These are phyloP conservation scores for Phytophthora macrochlamydospora DNA, from an alignment of 352 stramenopile genomes.

Conservation along the genomic window DNA sequence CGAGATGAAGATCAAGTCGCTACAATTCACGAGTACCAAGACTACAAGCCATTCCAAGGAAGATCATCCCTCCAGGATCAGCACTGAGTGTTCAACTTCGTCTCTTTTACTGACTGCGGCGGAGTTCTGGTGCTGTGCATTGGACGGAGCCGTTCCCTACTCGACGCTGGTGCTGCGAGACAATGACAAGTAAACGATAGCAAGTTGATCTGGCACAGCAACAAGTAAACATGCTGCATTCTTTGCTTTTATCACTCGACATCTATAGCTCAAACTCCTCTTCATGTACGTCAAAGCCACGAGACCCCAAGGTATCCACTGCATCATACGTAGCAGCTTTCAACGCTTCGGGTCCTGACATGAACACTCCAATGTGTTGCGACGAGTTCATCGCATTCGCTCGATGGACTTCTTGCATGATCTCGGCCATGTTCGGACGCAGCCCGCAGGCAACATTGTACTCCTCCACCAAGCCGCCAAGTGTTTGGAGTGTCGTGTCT, in stretches of 20 bases:
- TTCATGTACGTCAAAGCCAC: slow-evolving; percentile 34
- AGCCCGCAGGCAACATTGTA: slow-evolving; percentile 31
- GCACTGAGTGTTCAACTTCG: background rate
- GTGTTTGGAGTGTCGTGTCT: slow-evolving; percentile 18
- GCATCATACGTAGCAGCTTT: slow-evolving; percentile 33
- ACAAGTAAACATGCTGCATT: background rate
- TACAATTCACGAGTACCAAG: slow-evolving; percentile 2
- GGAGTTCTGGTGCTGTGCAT: slow-evolving; percentile 12
- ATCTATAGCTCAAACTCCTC: slow-evolving; percentile 36
- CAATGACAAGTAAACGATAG: background rate
- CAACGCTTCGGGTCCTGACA: slow-evolving; percentile 43
- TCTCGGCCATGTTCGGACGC: slow-evolving; percentile 36
- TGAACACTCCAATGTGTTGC: slow-evolving; percentile 39
- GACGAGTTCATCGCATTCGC: slow-evolving; percentile 5
- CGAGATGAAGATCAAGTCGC: slow-evolving; percentile 6
- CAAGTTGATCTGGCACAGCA: too few species aligned
- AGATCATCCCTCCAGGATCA: background rate
- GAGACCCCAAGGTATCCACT: slow-evolving; percentile 12
- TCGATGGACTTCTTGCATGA: slow-evolving; percentile 34
- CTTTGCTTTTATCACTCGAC: background rate
- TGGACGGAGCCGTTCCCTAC: background rate
- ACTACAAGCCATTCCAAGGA: background rate
- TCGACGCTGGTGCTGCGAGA: background rate
- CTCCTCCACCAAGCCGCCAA: slow-evolving; percentile 35
- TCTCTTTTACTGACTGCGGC: slow-evolving; percentile 2